Base-by-base conservation (phyloP, 2,329 filamentous ascomycete species). In the Amesomyces nigricolor region DNA sequence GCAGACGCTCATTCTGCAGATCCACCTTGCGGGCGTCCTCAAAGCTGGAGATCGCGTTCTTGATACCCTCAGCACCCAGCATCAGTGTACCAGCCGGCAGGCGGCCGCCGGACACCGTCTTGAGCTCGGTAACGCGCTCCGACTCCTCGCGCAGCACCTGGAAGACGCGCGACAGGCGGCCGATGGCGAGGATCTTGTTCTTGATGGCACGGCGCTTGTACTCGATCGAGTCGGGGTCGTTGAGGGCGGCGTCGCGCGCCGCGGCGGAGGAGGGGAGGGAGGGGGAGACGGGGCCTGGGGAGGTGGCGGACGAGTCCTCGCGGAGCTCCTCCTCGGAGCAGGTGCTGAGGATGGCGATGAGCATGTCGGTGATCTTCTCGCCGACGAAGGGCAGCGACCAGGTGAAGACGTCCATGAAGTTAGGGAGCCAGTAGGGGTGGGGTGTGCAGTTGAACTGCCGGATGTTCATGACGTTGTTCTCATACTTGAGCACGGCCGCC, bases 401-500 rank as follows among this genome's bases (percentile, higher is more conserved):
- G n/a, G 94, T 99, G 70, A 99, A 99, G 61, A 99, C 94, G 68
- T 99, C 94, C 94, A 99, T 99, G 70, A 99, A 99, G 77, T 99
- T 99, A 53, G 94, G 94, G 47, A 99, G 82, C 94, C 94, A 99
- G 78, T 99, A 99, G 6, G 94, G 94, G 72, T 99, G 94, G 35
- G 94, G 94, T 19, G 94, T 97, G 81, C 92, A 99, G 79, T 99
- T 99, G 78, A 99, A 99, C 73, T 99, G 94, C 57, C 94, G 85
- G 69, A 99, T 99, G 78, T 99, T 99, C 94, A 99, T 99, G 59
- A 99, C 94, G 68, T 99, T 99, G 75, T 99, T 99, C 76, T 99
- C 94, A 71, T 99, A 99, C 76, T 99, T 99, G 66, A 99, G 78
- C 40, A 99, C 94, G 0, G 94, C 94, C 2, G 94, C 94, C 78